These are phyloP conservation scores for Pseudocercospora vitis DNA, from an alignment of 2,329 filamentous ascomycete species.

Conservation along the genomic window DNA sequence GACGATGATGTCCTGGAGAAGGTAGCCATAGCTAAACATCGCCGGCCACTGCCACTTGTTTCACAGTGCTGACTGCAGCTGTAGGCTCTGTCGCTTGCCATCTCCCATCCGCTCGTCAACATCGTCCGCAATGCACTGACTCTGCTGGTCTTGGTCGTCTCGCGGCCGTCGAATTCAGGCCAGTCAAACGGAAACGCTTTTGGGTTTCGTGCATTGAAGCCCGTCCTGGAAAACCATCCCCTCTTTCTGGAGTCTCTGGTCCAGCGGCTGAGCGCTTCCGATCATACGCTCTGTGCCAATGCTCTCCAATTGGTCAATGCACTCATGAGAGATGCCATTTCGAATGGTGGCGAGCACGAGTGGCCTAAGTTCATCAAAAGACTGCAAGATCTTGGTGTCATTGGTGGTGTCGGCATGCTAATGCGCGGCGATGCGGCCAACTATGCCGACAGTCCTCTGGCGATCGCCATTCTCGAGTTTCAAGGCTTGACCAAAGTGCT, in stretches of 20 bases:
- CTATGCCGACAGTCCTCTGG: constrained; percentile 83
- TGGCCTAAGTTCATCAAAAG: constrained; percentile 96
- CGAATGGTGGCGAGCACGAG: constrained; percentile 73
- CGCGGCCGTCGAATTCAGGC: constrained; percentile 61
- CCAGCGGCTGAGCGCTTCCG: constrained; percentile 84
- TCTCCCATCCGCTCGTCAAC: constrained; percentile 93
- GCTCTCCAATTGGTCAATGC: constrained; percentile 94
- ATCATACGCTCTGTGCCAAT: constrained; percentile 94
- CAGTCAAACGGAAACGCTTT: constrained; percentile 62
- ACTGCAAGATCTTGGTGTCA: constrained; percentile 87
- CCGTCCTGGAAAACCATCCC: constrained; percentile 84
- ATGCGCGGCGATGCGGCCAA: constrained; percentile 94
- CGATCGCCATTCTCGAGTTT: constrained; percentile 87
- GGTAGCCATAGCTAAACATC: constrained; percentile 48
- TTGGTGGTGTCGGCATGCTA: constrained; percentile 82
- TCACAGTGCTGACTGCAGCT: background rate
- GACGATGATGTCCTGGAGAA: constrained; percentile 69
- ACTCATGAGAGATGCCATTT: constrained; percentile 86
- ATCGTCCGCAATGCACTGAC: constrained; percentile 96
- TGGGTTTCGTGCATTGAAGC: constrained; percentile 88
- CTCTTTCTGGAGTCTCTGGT: constrained; percentile 95
- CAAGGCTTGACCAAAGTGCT: constrained; percentile 63
- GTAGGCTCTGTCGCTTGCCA: constrained; percentile 84
- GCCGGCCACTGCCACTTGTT: too few relatives aligned
- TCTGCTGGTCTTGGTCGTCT: constrained; percentile 89